Evolutionary conservation across 169 alveolate genomes (phyloP), one percentile per base, ranked within the genome.

Genomic region (Cryptosporidium viatorum): DNA sequence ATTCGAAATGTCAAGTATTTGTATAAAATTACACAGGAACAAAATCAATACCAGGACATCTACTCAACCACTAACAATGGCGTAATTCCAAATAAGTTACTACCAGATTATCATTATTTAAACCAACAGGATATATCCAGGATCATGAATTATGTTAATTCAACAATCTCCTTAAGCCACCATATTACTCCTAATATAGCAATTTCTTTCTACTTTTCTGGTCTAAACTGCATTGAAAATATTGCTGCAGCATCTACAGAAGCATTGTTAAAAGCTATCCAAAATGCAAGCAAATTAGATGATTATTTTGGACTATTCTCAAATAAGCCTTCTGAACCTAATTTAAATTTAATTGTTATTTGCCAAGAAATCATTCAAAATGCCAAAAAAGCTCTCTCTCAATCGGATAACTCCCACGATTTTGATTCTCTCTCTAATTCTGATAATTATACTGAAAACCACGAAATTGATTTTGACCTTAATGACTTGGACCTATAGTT

Each of bases 161-260:
- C 33, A 7, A 10, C 39, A 21, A 62, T 23, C 18, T 23, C 51
- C 18, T 8, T 62, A 31, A 43, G 45, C 39, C 29, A n/a, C 50
- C 16, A 62, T 41, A 80, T 80, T n/a, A 80, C 89, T 16, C 89
- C 89, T 18, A 80, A 62, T 21, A 45, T 59, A 16, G 89, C 89
- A 3, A 80, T 80, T 39, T 59, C 89, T 23, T 9, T 80, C n/a
- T 80, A 80, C 41, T 80, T 80, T 45, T 65, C 62, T 18, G 89
- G 89, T 26, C 16, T 80, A 80, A 62, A 39, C 29, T 43, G 59
- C 14, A 59, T 59, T 21, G 89, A 80, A 29, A 59, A 65, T n/a
- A 62, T 80, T 37, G 59, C 75, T 7, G 26, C 55, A 1, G 69
- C 89, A 9, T 26, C 60, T 29, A 9, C 21, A 21, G 89, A 80